phyloP scores from a whole-genome alignment of 371 early-diverging fungal species.

The Paraphysoderma sedebokerense region DNA sequence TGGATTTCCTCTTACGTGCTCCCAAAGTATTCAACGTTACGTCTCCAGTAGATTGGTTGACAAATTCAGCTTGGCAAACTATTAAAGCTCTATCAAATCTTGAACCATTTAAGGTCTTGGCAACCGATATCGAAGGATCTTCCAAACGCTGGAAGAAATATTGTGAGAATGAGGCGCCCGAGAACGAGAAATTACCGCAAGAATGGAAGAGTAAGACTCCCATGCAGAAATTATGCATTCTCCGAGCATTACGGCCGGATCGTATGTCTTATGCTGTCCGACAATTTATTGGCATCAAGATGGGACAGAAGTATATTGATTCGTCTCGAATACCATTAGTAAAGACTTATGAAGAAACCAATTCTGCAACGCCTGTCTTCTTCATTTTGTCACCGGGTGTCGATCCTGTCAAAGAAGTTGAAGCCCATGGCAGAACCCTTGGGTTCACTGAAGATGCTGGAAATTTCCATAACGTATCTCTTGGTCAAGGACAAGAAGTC shows the following conservation, averaged over 20 bases:
- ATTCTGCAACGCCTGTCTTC: conserved; percentile 35
- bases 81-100: conserved; percentile 33
- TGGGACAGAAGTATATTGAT: conserved; percentile 34
- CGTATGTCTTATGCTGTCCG: conserved; percentile 39
- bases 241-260: conserved; percentile 36
- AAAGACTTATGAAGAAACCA: conserved; percentile 25
- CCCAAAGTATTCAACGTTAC: conserved; percentile 20
- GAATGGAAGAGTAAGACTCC: conserved; percentile 47
- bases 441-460: conserved; percentile 30
- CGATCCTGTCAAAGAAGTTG: conserved; percentile 46
- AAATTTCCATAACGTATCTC: conserved; percentile 43
- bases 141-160: conserved; percentile 46
- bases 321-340: conserved; percentile 27
- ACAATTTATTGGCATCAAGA: conserved; percentile 29
- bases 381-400: conserved; percentile 47
- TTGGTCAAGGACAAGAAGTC: conserved; percentile 44
- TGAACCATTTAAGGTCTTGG: conserved; percentile 28
- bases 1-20: conserved; percentile 34
- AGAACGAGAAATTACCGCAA: conserved; percentile 41
- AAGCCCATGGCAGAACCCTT: conserved; percentile 24
- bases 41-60: conserved; percentile 35
- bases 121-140: conserved; percentile 37
- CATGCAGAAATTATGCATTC: conserved; percentile 35
- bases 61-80: conserved; percentile 24
- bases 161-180: conserved; percentile 38